These are phyloP conservation scores for Camellia japonica DNA, from an alignment of 148 eudicot genomes.

Conservation along the genomic window DNA sequence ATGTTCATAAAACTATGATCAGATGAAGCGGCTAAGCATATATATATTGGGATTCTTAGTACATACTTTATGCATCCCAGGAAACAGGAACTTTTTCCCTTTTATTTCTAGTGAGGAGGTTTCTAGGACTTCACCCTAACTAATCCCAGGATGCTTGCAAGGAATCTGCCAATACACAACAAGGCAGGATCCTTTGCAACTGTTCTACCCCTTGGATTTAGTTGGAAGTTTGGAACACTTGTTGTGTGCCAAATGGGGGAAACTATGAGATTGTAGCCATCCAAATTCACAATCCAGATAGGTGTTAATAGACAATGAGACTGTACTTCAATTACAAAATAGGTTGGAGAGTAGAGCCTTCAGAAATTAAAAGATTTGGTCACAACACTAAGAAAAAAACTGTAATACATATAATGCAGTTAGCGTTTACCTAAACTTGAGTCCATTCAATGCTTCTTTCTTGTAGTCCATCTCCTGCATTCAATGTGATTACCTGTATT, in stretches of 20 bases:
- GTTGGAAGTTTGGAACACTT: neutral
- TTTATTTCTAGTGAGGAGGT: no score
- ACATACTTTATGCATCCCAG: no score
- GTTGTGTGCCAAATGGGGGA: neutral
- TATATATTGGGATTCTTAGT: no score
- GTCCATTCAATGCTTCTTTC: conserved; percentile 84
- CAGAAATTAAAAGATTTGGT: neutral
- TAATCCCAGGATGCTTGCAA: no score
- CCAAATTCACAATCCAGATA: neutral
- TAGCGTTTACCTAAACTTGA: conserved; percentile 65
- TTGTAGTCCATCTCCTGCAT: conserved; percentile 99
- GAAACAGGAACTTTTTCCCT: no score
- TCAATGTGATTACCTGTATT: conserved; percentile 99
- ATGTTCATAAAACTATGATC: no score
- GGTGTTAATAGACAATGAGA: neutral
- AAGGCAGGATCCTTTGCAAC: conserved; percentile 1
- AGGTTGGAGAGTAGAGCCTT: neutral
- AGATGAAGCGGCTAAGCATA: no score
- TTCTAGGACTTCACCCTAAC: no score
- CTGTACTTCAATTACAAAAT: neutral
- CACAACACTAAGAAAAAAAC: neutral
- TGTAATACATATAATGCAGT: neutral
- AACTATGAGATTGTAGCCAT: neutral
- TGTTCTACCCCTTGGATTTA: neutral
- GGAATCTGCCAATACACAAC: no score